Percentiles rank a stretch among this genome's conserved stretches.
phyloP scores from a whole-genome alignment of 2,329 filamentous ascomycete species.

The Furcasterigmium sp. region DNA sequence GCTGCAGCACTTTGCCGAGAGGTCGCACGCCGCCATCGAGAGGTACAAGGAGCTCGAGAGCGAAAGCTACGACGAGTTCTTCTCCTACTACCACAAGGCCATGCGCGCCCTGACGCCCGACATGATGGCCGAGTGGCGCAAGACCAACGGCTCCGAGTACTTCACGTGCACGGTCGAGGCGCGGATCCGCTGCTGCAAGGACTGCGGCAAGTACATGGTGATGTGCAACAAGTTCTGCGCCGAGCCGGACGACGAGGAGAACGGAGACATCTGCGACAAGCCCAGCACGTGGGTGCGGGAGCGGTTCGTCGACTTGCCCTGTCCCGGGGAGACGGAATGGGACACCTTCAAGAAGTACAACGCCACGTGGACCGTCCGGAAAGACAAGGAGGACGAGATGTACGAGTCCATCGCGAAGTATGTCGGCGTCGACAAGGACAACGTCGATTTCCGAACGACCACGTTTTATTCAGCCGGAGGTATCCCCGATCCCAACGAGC shows the following conservation, averaged over 20 bases:
- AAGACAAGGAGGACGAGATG: slow-evolving; percentile 11
- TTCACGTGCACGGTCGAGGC: too few species aligned
- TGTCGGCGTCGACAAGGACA: slow-evolving; percentile 4
- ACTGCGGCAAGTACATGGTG: too few species aligned
- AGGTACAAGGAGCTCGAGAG: slow-evolving; percentile 9
- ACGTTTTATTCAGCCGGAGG: too few species aligned
- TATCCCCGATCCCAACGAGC: too few species aligned
- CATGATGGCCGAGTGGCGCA: slow-evolving; percentile 10
- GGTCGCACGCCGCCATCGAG: slow-evolving; percentile 4
- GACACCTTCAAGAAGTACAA: too few species aligned
- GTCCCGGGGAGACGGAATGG: slow-evolving; percentile 2
- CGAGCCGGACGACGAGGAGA: neutral
- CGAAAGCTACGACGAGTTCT: slow-evolving; percentile 12
- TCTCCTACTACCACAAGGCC: slow-evolving; percentile 4
- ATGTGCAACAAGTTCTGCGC: too few species aligned
- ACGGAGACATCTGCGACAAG: too few species aligned
- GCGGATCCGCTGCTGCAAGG: too few species aligned
- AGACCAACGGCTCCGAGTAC: slow-evolving; percentile 7
- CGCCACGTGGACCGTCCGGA: slow-evolving; percentile 8
- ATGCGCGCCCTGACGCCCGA: slow-evolving; percentile 5
- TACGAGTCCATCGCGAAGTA: slow-evolving; percentile 11
- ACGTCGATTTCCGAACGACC: too few species aligned
- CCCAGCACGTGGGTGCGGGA: too few species aligned
- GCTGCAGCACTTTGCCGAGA: slow-evolving; percentile 1
- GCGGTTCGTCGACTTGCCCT: slow-evolving; percentile 1